Conservation (phyloP, 2,329 filamentous ascomycete species). For the Claviceps spartinae region DNA sequence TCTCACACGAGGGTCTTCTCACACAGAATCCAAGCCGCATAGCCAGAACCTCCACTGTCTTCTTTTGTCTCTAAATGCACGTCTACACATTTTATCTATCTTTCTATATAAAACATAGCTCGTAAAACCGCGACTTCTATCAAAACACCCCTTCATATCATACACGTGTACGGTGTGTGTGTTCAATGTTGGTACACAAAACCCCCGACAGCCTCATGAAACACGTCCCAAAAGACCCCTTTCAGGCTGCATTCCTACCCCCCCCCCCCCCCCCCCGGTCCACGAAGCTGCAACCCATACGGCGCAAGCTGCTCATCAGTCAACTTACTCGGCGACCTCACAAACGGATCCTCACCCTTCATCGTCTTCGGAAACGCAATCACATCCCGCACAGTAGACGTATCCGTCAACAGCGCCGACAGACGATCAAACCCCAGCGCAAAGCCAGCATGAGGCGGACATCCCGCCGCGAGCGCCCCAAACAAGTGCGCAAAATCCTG, state of each 20-base stretch:
- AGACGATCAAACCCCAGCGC: conserved; percentile 86
- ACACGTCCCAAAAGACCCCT: no score
- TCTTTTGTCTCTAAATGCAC: no score
- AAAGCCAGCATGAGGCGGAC: conserved; percentile 88
- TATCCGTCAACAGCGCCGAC: conserved; percentile 64
- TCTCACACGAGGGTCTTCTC: no score
- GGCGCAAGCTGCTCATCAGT: conserved; percentile 40
- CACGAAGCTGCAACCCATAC: conserved; percentile 28
- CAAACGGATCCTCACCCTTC: conserved; percentile 74
- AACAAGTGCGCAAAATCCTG: conserved; percentile 75
- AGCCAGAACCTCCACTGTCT: no score
- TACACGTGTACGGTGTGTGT: conserved; percentile 26
- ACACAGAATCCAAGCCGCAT: no score
- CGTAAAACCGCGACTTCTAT: no score
- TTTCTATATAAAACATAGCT: no score
- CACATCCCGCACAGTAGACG: conserved; percentile 72
- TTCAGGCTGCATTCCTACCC: not conserved
- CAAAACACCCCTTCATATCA: conserved; percentile 16
- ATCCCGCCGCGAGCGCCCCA: conserved; percentile 68
- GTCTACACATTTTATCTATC: no score
- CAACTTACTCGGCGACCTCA: conserved; percentile 60
- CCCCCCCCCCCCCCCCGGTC: no score
- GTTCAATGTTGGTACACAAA: not conserved
- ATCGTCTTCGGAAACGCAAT: conserved; percentile 95
- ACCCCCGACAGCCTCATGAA: not conserved